Conservation (phyloP, 1,139 yeast species). For the Lodderomyces margitis region DNA sequence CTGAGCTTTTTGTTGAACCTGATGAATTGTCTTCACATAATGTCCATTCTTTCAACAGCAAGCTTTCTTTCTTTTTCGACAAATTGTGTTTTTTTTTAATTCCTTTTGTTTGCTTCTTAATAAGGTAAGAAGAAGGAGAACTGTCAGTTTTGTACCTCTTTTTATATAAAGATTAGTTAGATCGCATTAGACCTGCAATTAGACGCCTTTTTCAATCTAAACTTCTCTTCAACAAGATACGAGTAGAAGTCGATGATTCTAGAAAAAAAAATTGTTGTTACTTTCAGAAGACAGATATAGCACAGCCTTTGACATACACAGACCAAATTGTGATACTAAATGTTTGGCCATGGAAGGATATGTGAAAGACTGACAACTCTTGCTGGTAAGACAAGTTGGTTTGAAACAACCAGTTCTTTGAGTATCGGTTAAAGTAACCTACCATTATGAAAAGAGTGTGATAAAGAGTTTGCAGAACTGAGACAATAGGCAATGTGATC, state of each 20-base stretch:
- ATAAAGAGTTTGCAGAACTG: no score
- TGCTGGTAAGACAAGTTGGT: no score
- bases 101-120: neutral
- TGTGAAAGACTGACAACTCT: no score
- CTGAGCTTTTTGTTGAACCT: no score
- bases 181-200: neutral
- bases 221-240: neutral
- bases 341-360: no score
- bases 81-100: constrained; percentile 12
- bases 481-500: no score
- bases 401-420: no score
- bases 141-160: neutral
- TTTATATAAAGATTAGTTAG: neutral
- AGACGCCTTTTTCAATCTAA: neutral
- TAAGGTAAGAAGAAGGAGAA: neutral
- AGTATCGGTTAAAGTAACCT: no score
- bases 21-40: no score
- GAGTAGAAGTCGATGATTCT: no score
- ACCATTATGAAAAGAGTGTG: no score
- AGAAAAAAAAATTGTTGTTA: neutral
- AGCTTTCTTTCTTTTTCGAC: constrained; percentile 9
- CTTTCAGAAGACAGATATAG: neutral
- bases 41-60: neutral
- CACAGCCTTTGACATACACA: neutral
- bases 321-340: no score